Evolutionary conservation across 2,329 filamentous ascomycete genomes (phyloP).

Genomic region (Hypoxylon sp.): DNA sequence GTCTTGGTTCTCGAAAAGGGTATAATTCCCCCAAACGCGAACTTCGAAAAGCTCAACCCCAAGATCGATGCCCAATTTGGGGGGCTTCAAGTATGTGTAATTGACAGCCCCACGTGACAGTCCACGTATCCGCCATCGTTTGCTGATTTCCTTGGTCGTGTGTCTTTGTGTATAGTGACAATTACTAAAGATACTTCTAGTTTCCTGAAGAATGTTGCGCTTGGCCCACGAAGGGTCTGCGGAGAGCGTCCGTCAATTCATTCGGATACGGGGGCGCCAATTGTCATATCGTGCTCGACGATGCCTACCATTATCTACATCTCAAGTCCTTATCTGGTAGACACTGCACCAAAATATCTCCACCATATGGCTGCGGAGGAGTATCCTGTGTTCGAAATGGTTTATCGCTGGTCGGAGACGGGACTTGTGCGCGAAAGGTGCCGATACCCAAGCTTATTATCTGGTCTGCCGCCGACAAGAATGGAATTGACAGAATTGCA

Average conservation of each 20-base stretch:
- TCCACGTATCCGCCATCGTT: neutral
- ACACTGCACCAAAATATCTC: slow-evolving; percentile 5
- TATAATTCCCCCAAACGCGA: slow-evolving; percentile 53
- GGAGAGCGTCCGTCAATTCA: slow-evolving; percentile 50
- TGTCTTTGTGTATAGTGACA: too few relatives aligned
- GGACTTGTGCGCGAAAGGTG: too few relatives aligned
- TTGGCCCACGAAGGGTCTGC: slow-evolving; percentile 42
- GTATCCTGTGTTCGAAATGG: too few relatives aligned
- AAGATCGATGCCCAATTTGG: slow-evolving; percentile 35
- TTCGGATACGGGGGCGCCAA: slow-evolving; percentile 53
- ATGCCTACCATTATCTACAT: slow-evolving; percentile 37
- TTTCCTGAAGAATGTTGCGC: neutral
- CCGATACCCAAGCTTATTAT: slow-evolving; percentile 10
- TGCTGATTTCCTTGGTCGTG: neutral
- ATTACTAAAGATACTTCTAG: neutral
- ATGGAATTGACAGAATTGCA: slow-evolving; percentile 10
- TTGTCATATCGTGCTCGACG: slow-evolving; percentile 48
- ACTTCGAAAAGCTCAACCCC: slow-evolving; percentile 53
- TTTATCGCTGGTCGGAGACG: neutral
- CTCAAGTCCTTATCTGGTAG: slow-evolving; percentile 11
- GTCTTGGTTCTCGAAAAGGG: slow-evolving; percentile 42
- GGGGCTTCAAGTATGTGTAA: neutral
- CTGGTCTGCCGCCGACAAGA: slow-evolving; percentile 22
- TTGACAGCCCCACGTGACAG: too few relatives aligned
- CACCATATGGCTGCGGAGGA: too few relatives aligned